Evolutionary conservation across 2,329 filamentous ascomycete genomes (phyloP), one percentile per base, ranked within the genome.

Genomic region (Zarea fungicola): DNA sequence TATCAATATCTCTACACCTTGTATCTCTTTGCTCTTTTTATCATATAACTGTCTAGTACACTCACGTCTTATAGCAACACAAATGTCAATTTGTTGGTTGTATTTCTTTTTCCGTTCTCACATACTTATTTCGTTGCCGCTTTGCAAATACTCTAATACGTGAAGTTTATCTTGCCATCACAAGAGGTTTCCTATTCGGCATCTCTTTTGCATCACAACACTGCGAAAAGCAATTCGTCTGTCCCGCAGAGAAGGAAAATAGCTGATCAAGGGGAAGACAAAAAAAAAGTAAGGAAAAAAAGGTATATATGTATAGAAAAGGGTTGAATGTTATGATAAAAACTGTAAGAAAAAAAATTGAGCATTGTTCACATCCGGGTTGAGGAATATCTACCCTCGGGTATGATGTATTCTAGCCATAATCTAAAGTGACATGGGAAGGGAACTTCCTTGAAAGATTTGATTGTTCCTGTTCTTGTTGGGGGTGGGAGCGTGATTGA

Each of bases 381-480:
- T 48, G 46, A 48, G 31, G 39, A 36, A 22, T 25, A 13, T 36
- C 37, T 36, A 14, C 22, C 46, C 39, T 48, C 46, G 46, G 37
- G 39, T 42, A 48, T 48, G 46, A 48, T 36, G 42, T 48, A 36
- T 42, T 42, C 46, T 36, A 48, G n/a, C 44, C 44, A 41, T 41
- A 23, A 37, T 45, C 42, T 48, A 48, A n/a, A n/a, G n/a, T 36
- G 23, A 45, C 42, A 28, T 36, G 42, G 18, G 23, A 35, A 45
- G 16, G 32, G 28, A 11, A 19, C 31, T 23, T 32, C 16, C 34
- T 36, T n/a, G n/a, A n/a, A n/a, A n/a, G n/a, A n/a, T n/a, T n/a
- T n/a, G n/a, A n/a, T n/a, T n/a, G n/a, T n/a, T n/a, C n/a, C n/a
- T n/a, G n/a, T n/a, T n/a, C n/a, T n/a, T n/a, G n/a, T n/a, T n/a